phyloP scores from a whole-genome alignment of 805 yeast genomes.

The Candida ponderosae region DNA sequence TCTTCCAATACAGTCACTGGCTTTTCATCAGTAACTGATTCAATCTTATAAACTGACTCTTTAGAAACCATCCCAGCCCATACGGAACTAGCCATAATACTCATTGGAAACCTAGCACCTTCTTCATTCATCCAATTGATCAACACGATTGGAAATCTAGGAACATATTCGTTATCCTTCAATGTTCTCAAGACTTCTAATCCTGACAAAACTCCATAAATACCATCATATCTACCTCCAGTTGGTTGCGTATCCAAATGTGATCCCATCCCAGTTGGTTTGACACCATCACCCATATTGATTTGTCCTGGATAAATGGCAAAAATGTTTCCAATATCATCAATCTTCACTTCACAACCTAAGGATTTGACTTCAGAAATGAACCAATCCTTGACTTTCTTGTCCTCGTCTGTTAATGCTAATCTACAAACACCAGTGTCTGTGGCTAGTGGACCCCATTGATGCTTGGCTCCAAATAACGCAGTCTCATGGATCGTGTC shows the following conservation, averaged over 20 bases:
- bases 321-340: constrained; percentile 63
- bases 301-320: constrained; percentile 54
- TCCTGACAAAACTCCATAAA: constrained; percentile 60
- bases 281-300: constrained; percentile 19
- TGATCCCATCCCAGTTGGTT: constrained; percentile 64
- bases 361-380: constrained; percentile 38
- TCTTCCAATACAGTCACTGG: constrained; percentile 46
- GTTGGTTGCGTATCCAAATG: constrained; percentile 75
- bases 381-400: constrained; percentile 61
- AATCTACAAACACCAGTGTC: constrained; percentile 65
- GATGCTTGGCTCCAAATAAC: constrained; percentile 52
- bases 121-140: constrained; percentile 74
- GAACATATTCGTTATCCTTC: constrained; percentile 47
- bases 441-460: constrained; percentile 45
- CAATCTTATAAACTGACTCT: constrained; percentile 41
- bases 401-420: constrained; percentile 56
- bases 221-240: constrained; percentile 73
- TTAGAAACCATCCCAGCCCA: constrained; percentile 48
- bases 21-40: constrained; percentile 44
- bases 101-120: constrained; percentile 70
- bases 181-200: constrained; percentile 60
- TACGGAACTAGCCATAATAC: constrained; percentile 59
- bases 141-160: constrained; percentile 60
- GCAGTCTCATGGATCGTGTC: constrained; percentile 59
- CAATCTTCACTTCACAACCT: constrained; percentile 54